Evolutionary conservation across 2,329 filamentous ascomycete genomes (phyloP), one percentile per base, ranked within the genome.

Genomic region (Colletotrichum gloeosporioides): DNA sequence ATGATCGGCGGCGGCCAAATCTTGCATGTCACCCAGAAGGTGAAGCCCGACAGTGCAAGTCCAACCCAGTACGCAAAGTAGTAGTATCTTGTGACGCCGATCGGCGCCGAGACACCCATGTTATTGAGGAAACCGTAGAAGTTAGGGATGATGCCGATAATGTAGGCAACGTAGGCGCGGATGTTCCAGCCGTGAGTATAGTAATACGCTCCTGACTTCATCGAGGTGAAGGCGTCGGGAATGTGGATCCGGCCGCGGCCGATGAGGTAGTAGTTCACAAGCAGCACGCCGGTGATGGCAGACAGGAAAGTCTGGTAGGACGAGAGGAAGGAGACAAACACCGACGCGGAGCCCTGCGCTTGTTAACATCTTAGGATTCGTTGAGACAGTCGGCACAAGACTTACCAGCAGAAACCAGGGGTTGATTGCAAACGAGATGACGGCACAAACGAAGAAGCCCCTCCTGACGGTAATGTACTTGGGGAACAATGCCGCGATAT

Each of bases 51-150:
- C 13, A 92, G 82, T 69, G 88, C 86, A 71, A 92, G 86, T 5
- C 88, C 87, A 8, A 91, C 89, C 78, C 88, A 87, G 71, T 88
- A 89, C 1, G 90, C 90, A 29, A 92, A 84, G 76, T 90, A 90
- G 78, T 92, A 92, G 81, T 92, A 91, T 18, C 82, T 79, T 1
- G 80, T 82, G 4, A 85, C 79, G 0, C 82, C 82, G 0, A 82
- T 6, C 2, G 85, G 85, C 0, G 82, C 83, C 0, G 65, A 5
- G 6, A 87, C 84, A 3, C 85, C 86, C 82, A 87, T 84, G 27
- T 85, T 83, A 73, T 84, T 81, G 3, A 87, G 78, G 62, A 88
- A 88, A 1, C 85, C 85, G 62, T 84, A 85, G 64, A 88, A 85
- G 61, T 86, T 86, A 0, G 85, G 84, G 7, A 81, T 80, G n/a